Evolutionary conservation across 805 yeast species (phyloP).

Genomic region (Cyberlindnera meyerae): DNA sequence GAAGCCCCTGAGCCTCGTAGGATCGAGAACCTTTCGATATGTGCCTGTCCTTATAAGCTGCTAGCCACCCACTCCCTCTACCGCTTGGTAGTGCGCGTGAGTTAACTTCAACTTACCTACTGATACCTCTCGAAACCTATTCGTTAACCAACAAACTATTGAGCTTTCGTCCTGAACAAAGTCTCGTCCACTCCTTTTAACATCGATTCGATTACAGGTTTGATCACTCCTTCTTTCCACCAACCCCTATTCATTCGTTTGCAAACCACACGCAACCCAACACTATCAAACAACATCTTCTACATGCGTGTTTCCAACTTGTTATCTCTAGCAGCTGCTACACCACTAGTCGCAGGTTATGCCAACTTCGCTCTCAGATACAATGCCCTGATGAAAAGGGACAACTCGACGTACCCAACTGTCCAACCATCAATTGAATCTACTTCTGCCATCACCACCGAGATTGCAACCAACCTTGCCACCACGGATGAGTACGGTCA

Average conservation of each 20-base stretch:
- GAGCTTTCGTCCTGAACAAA: no score
- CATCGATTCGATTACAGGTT: not conserved
- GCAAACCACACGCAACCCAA: not conserved
- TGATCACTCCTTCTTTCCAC: constrained; percentile 1
- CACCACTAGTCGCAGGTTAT: constrained; percentile 17
- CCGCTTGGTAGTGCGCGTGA: no score
- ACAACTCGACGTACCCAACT: constrained; percentile 8
- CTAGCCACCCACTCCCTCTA: no score
- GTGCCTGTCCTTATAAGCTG: no score
- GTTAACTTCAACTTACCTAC: no score
- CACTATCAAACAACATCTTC: not conserved
- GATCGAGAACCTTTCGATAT: no score
- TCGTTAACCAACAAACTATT: no score
- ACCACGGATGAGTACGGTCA: constrained; percentile 22
- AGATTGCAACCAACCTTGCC: constrained; percentile 17
- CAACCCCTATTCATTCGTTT: not conserved
- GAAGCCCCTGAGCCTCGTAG: no score
- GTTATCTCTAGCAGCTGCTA: constrained; percentile 13
- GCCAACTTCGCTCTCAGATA: constrained; percentile 24
- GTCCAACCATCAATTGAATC: constrained; percentile 1
- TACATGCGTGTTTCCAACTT: constrained; percentile 15
- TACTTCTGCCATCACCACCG: constrained; percentile 17
- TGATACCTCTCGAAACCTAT: no score
- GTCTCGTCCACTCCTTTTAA: constrained; percentile 28
- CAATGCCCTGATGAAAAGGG: constrained; percentile 21